A percentile compares a stretch with the other conserved stretches of the same genome.
phyloP scores from a whole-genome alignment of 208 protist species.

The Acanthamoeba culbertsoni region DNA sequence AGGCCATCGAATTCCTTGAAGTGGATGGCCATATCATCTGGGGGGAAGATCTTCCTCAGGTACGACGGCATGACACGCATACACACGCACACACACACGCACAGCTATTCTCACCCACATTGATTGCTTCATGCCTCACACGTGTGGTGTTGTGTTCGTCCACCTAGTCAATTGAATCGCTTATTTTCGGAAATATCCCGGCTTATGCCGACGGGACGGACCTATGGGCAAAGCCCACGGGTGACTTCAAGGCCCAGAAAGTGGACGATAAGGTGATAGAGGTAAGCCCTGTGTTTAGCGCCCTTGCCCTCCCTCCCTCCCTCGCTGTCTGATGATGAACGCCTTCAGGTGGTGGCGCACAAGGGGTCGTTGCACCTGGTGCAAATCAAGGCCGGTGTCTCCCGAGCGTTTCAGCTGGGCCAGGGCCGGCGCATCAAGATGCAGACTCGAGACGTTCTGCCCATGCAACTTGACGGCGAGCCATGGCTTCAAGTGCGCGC shows the following conservation, averaged over 20 bases:
- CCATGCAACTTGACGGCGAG: constrained; percentile 28
- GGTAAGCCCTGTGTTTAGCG: not conserved
- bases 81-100: not conserved
- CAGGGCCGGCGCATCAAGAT: constrained; percentile 58
- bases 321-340: not conserved
- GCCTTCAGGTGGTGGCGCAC: constrained; percentile 22
- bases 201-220: constrained; percentile 49
- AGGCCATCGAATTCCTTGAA: constrained; percentile 31
- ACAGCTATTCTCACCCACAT: not conserved
- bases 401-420: not conserved
- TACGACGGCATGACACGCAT: not conserved
- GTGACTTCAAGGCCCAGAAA: constrained; percentile 12
- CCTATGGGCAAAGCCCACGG: constrained; percentile 46
- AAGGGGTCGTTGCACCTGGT: constrained; percentile 53
- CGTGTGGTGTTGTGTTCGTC: not conserved
- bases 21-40: constrained; percentile 3
- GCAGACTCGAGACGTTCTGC: not conserved
- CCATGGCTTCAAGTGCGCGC: not conserved
- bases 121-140: not conserved
- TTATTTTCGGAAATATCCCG: constrained; percentile 44
- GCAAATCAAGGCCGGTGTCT: constrained; percentile 55
- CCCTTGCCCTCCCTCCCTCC: not conserved
- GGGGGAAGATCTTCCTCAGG: constrained; percentile 8
- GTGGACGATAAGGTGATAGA: constrained; percentile 50
- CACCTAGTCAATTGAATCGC: not conserved